Percentiles rank a stretch among this genome's conserved stretches.
phyloP scores from a whole-genome alignment of 345 rosid genomes.

The Bruguiera gymnorhiza region DNA sequence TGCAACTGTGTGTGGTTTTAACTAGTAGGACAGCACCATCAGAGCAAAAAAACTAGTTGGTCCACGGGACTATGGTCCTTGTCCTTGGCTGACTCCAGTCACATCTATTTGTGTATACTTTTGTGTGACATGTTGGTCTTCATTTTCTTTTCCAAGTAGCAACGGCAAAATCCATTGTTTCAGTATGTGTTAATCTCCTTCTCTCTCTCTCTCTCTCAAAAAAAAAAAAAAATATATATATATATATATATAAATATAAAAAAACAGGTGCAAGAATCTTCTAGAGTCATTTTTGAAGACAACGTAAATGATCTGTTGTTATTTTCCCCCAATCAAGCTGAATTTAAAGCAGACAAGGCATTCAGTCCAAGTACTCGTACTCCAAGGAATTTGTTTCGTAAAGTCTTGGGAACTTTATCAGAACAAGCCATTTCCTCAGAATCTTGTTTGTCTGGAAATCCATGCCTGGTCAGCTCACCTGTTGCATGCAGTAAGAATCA shows the following conservation, averaged over 20 bases:
- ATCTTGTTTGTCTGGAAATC: constrained; percentile 41
- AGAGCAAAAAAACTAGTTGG: no score
- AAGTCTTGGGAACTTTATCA: constrained; percentile 35
- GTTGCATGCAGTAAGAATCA: constrained; percentile 40
- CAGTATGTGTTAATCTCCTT: no score
- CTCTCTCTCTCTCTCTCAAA: background rate
- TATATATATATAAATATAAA: no score
- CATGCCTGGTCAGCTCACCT: constrained; percentile 48
- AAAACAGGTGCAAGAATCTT: constrained; percentile 48
- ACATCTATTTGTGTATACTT: no score
- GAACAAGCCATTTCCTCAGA: constrained; percentile 37
- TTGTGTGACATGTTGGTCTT: no score
- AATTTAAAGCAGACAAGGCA: constrained; percentile 36
- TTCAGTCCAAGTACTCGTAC: constrained; percentile 34
- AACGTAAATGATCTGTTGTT: constrained; percentile 42
- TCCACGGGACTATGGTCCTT: no score
- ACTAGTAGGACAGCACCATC: no score
- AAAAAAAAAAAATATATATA: no score
- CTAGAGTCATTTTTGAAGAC: constrained; percentile 52
- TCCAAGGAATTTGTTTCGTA: constrained; percentile 48
- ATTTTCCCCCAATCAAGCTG: constrained; percentile 57
- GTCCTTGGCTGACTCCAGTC: no score
- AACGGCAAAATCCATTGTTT: no score
- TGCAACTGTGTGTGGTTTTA: no score
- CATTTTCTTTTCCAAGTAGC: no score